Base-by-base conservation (phyloP, 257 asterid genomes). In the Solanum sejunctum region DNA sequence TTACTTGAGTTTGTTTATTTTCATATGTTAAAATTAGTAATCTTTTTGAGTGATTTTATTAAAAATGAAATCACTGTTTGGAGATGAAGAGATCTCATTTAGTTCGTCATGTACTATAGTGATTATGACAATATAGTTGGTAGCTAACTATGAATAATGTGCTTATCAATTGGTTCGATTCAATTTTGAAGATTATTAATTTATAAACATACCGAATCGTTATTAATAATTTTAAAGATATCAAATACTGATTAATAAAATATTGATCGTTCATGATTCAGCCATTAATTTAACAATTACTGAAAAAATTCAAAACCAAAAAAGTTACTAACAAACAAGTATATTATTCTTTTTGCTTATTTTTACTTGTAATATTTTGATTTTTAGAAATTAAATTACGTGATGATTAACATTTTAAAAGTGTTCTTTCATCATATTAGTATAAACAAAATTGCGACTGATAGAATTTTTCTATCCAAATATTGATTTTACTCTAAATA, bases 301-400 rank as follows among this genome's bases (percentile, higher is more conserved):
- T 1, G 0, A 4, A 2, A 21, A 60, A n/a, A 4, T 58, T 10
- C 4, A 21, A 21, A 61, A 61, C 36, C 23, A 61, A 2, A 8
- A 11, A 21, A 21, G 9, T 12, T 23, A 23, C 10, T 39, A n/a
- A 58, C 15, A 9, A n/a, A 58, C 15, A 9, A 9, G 66, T 1
- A n/a, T 20, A 58, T 0, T 20, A 9, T 3, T 55, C n/a, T 8
- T 2, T 6, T 0, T 12, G 0, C n/a, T 58, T 5, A 0, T 4
- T 10, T 58, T 58, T 58, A 8, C 7, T 58, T 58, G 3, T 58
- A 0, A 57, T 0, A 1, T 58, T 58, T 58, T 1, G 0, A 0
- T n/a, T 3, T 58, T 3, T 12, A 10, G 8, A 0, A 58, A 10
- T n/a, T 0, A n/a, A 58, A n/a, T 2, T n/a, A 12, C 0, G n/a